Evolutionary conservation across 805 yeast species (phyloP), one percentile per base, ranked within the genome.

Genomic region (Saccharomycopsis fermentans): DNA sequence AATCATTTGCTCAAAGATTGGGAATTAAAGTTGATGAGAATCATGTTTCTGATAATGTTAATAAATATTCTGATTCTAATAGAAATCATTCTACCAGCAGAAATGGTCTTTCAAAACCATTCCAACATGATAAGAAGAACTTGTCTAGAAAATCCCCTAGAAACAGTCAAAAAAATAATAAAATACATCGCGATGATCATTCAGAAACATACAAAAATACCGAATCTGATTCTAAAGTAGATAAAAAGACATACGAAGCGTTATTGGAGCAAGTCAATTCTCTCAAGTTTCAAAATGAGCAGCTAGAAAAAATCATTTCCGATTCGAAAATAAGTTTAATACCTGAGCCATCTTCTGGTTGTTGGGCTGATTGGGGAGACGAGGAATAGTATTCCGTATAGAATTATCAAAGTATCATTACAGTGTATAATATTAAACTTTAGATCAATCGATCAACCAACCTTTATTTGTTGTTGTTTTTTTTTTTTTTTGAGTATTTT

Each of bases 1-100:
- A 54, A 37, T 26, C 40, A 16, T 54, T 54, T 37, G 56, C 56
- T 24, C 48, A 24, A 29, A 29, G 56, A 27, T 39, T 54, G 24
- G 56, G 56, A 6, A 32, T 54, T 6, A 26, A 39, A 4, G 56
- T 54, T 6, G 11, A 29, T 8, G 32, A 37, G 36, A 48, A 54
- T 11, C 12, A n/a, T 12, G 4, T 14, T 32, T 11, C 14, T 2
- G 9, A 6, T 43, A 26, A 21, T 3, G 12, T 26, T 17, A 24
- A 43, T 11, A 29, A 40, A 12, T 29, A 54, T 21, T 11, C 1
- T 29, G 24, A 17, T 37, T 35, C 47, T 17, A 43, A 39, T 27
- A 52, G 19, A 26, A 34, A 52, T 27, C 39, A 9, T 24, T 34
- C 55, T 4, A 27, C 34, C 12, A 39, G 5, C 6, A 29, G 35